Conservation (phyloP, 164 flowering plant genomes). For the Nymphaea thermarum region DNA sequence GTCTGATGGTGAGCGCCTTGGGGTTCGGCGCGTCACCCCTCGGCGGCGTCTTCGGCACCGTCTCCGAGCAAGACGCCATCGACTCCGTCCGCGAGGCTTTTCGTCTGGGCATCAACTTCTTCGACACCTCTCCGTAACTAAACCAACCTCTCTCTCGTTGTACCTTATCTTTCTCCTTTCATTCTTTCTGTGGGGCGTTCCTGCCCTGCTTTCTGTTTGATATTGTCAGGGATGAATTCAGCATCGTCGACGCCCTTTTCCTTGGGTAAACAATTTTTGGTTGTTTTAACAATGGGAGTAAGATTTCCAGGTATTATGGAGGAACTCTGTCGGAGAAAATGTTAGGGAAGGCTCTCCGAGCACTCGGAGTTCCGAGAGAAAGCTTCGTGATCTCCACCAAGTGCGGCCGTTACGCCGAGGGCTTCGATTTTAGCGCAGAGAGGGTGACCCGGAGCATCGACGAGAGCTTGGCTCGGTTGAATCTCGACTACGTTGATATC, state of each 20-base stretch:
- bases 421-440: conserved; percentile 93
- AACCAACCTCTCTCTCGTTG: background rate
- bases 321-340: conserved; percentile 79
- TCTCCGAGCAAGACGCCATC: conserved; percentile 61
- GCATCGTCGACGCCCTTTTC: too few species aligned
- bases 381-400: conserved; percentile 81
- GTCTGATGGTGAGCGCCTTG: conserved; percentile 64
- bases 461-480: conserved; percentile 87
- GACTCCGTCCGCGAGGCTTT: conserved; percentile 69
- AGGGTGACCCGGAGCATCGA: conserved; percentile 84
- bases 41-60: conserved; percentile 73
- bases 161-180: too few species aligned
- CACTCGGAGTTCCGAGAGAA: conserved; percentile 50
- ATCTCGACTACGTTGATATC: conserved; percentile 89
- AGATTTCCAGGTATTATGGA: conserved; percentile 57
- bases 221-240: too few species aligned
- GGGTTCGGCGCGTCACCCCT: conserved; percentile 99
- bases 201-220: too few species aligned
- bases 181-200: too few species aligned
- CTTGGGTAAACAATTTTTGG: background rate
- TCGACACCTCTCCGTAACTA: conserved; percentile 88
- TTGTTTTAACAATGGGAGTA: background rate
- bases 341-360: conserved; percentile 69
- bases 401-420: conserved; percentile 78
- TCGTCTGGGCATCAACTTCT: conserved; percentile 85